Conservation (phyloP, 2,329 filamentous ascomycete genomes). For the Rutstroemia sp. region DNA sequence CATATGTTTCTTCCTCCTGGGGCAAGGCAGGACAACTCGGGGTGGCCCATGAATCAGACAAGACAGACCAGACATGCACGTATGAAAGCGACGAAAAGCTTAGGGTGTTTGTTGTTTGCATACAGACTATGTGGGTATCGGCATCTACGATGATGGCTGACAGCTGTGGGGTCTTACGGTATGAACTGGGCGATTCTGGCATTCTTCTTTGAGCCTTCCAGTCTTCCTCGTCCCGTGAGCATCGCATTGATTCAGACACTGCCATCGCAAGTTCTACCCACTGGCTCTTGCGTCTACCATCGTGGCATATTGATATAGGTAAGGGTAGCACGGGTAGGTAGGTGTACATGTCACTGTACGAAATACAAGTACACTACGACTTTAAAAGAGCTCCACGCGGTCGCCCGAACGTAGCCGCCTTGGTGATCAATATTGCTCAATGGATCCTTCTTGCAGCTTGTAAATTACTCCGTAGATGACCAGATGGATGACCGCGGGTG, state of each 20-base stretch:
- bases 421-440: neutral
- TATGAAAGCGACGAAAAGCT: too few species aligned
- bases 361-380: too few species aligned
- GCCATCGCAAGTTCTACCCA: neutral
- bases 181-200: too few species aligned
- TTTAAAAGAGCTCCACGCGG: neutral
- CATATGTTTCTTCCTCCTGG: constrained; percentile 1
- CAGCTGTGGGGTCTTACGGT: neutral
- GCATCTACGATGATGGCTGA: neutral
- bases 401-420: neutral
- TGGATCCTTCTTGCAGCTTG: neutral
- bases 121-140: too few species aligned
- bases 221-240: neutral
- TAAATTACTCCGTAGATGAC: neutral
- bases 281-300: constrained; percentile 3
- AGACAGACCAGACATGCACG: too few species aligned
- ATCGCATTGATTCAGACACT: neutral
- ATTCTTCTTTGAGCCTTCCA: neutral
- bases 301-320: neutral
- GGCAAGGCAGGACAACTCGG: neutral
- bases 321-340: neutral
- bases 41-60: neutral
- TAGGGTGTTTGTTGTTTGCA: too few species aligned
- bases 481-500: neutral
- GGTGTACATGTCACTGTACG: neutral